Base-by-base conservation (phyloP, 2,329 filamentous ascomycete species). In the Clonostachys sp. region DNA sequence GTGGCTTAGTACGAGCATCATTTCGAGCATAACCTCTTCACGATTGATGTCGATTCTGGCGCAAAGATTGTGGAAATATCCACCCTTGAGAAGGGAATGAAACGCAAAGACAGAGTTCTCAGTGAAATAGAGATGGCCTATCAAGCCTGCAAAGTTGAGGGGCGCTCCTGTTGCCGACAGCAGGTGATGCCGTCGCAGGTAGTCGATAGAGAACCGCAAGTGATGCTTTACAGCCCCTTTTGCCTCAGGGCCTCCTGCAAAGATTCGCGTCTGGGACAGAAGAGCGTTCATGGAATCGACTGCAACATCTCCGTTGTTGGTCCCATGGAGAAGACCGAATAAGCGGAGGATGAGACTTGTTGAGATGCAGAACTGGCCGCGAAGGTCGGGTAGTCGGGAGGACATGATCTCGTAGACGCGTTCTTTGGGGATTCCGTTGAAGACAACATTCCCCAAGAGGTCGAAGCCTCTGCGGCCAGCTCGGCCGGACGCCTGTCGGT, bases 401-500 rank as follows among this genome's bases (percentile, higher is more conserved):
- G 85, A 88, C 58, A 91, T 79, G 45, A 92, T 75, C 45, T 87
- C 80, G 51, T 79, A 77, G 2, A 83, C 79, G 54, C 88, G 84
- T 41, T 77, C 70, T 8, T 68, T 61, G 1, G 77, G 67, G 14
- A 92, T 74, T 2, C 78, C 78, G 51, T 87, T 83, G 63, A 92
- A 92, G 3, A 92, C 84, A 2, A 92, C 84, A 56, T 92, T 92
- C 48, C 88, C 88, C 2, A 92, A 76, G 18, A 90, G 68, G 59
- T 92, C 88, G 52, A 92, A 92, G 2, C 88, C 88, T 68, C 88
- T 80, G 63, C 88, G 83, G 54, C 88, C 88, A 34, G 88, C 85
- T 73, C 87, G 83, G 64, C 89, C 87, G 48, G 87, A 81, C 8
- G 81, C 86, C 61, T 92, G 88, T 9, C 86, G 80, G 62, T 86